Percentiles rank a stretch among this genome's conserved stretches.
These are phyloP conservation scores for Ganoderma meredithae DNA, from an alignment of 1,284 basidiomycete species.

Conservation along the genomic window DNA sequence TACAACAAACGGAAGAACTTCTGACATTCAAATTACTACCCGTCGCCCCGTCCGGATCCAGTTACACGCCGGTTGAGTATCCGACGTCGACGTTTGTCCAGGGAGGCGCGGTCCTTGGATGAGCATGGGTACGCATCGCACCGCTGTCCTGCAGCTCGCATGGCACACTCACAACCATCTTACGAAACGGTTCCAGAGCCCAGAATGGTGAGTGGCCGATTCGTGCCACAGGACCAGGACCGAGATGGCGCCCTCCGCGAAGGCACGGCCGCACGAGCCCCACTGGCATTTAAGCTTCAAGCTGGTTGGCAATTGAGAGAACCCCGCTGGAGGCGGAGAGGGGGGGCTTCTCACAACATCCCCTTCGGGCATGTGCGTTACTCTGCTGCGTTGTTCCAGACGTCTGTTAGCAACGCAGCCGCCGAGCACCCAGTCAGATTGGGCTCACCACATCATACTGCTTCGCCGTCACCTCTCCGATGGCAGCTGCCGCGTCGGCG, in stretches of 20 bases:
- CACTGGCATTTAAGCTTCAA: not conserved
- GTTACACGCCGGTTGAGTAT: not conserved
- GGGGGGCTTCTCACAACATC: not conserved
- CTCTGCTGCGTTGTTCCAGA: not conserved
- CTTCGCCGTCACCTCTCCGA: not conserved
- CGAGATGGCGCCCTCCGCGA: not conserved
- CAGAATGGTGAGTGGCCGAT: not conserved
- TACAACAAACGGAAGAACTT: not conserved
- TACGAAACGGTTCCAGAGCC: not conserved
- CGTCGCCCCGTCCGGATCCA: not conserved
- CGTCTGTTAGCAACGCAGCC: not conserved
- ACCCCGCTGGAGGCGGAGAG: not conserved
- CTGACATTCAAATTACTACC: not conserved
- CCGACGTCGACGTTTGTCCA: not conserved
- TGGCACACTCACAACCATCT: conserved; percentile 1
- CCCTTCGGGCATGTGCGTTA: not conserved
- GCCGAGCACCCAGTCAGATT: not conserved
- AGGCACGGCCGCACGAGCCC: not conserved
- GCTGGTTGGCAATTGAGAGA: not conserved
- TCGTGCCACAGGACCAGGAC: not conserved
- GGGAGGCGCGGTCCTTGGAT: not conserved
- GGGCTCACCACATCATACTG: not conserved
- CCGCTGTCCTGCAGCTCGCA: not conserved
- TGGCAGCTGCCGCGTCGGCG: not conserved
- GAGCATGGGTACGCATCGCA: not conserved